Base-by-base conservation (phyloP, 1,139 yeast species). In the Candida sp. region DNA sequence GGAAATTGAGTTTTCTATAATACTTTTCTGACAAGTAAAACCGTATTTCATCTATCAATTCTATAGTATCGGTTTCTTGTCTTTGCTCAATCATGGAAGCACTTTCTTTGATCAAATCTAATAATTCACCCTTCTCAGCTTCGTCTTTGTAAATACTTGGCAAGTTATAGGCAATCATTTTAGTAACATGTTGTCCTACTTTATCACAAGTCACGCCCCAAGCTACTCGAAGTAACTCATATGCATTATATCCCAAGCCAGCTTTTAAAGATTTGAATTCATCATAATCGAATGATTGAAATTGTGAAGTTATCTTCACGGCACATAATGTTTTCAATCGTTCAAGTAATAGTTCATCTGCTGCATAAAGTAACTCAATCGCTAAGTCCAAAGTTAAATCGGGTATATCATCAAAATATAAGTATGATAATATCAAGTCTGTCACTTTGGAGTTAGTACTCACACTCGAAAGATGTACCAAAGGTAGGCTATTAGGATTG, bases 51-150 rank as follows among this genome's bases (percentile, higher is more conserved):
- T 87, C 95, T 35, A 87, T 68, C 50, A 87, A 65, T 55, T 87
- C 95, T 57, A 87, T 84, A 1, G 95, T 84, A 62, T 87, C 95
- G 0, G 87, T 83, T 46, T 80, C 87, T 53, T 87, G 83, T 57
- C 95, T 73, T 15, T 63, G 65, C 21, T 72, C 58, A 45, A 87
- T 84, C 52, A 89, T 67, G 9, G 59, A 55, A 0, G 95, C 86
- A 55, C 86, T 77, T 40, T 70, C 71, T 52, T 39, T 40, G 11
- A 72, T 61, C 15, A 70, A 49, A 1, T 39, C 44, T 6, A 56
- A 47, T 15, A 70, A 49, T 33, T 47, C 41, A 2, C 37, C 7
- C 22, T 53, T 49, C 36, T 57, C 72, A 22, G 64, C 66, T 1
- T 60, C 57, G 35, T 69, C 63, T 0, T 51, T 37, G 29, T 67